Base-by-base conservation (phyloP, 257 asterid species). In the Solanum rostratum region DNA sequence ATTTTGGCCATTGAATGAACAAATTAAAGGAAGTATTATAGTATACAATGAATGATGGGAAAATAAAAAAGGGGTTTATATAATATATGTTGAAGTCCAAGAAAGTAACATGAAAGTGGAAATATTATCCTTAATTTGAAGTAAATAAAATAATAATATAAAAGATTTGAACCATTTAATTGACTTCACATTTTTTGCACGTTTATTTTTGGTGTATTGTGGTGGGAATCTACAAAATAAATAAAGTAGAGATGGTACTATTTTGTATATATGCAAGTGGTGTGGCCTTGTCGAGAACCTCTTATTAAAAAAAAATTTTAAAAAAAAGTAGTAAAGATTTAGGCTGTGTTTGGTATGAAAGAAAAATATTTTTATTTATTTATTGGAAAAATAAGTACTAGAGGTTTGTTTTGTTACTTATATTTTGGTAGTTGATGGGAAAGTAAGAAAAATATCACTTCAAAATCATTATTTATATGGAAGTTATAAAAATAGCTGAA, bases 1-100 rank as follows among this genome's bases (percentile, higher is more conserved):
- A 93, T 86, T 88, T 90, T 94, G 29, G 97, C 91, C 98, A 94
- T 94, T 10, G 33, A 45, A 54, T 39, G 6, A 1, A 37, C 16
- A 66, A 3, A 20, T 5, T 30, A 70, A 41, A 10, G 30, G 33
- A 70, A 41, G 80, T 41, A n/a, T 70, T 41, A 18, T 73, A 45
- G 39, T 74, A 41, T 37, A 74, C 14, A 74, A 22, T 46, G 59
- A 74, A 27, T 73, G 57, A 1, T 73, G 8, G 2, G 14, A n/a
- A 73, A 73, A 45, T 22, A 14, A 1, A 45, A 74, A 74, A 22
- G 37, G 80, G 60, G 15, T 22, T 45, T 66, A 66, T 74, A 45
- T 24, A 74, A 6, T n/a, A n/a, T 13, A 43, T 43, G 55, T n/a
- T 43, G 37, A 71, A 71, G 37, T 30, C 10, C 22, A 22, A 22